These are phyloP conservation scores for Hypoxylon subgilvum DNA, from an alignment of 495 filamentous ascomycete genomes.

Conservation along the genomic window DNA sequence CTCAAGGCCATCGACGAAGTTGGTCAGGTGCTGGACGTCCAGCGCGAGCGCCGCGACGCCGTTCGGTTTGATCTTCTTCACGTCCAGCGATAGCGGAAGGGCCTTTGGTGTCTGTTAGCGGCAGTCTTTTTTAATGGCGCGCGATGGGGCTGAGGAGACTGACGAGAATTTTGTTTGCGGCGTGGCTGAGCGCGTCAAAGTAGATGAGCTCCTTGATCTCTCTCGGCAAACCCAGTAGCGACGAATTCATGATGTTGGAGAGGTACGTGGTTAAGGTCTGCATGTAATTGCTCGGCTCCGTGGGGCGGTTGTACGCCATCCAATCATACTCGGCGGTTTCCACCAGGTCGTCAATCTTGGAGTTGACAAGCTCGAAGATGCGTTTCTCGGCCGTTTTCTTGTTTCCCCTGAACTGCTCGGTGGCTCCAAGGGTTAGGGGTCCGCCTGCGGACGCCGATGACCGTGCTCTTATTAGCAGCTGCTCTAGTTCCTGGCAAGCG, in stretches of 20 bases:
- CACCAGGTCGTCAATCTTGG: constrained; percentile 96
- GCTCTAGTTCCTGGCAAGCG: constrained; percentile 85
- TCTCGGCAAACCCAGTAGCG: constrained; percentile 84
- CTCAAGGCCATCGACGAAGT: constrained; percentile 82
- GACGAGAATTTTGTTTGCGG: constrained; percentile 83
- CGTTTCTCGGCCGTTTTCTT: constrained; percentile 97
- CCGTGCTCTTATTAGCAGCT: constrained; percentile 78
- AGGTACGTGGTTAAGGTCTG: constrained; percentile 89
- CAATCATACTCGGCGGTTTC: constrained; percentile 98
- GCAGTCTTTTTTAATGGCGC: background rate
- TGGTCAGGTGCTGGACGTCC: constrained; percentile 80
- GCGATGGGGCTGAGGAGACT: constrained; percentile 33
- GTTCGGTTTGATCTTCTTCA: constrained; percentile 84
- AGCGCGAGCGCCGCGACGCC: constrained; percentile 79
- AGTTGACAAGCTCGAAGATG: constrained; percentile 98
- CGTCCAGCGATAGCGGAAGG: constrained; percentile 79
- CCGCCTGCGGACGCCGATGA: constrained; percentile 77
- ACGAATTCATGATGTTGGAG: constrained; percentile 95
- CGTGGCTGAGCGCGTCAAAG: constrained; percentile 92
- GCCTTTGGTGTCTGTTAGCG: constrained; percentile 51
- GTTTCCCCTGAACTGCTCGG: constrained; percentile 81
- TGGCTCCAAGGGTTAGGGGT: constrained; percentile 76
- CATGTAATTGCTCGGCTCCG: constrained; percentile 88
- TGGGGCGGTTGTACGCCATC: constrained; percentile 68
- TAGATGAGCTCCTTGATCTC: constrained; percentile 98